Percentiles rank a stretch among this genome's conserved stretches.
Conservation (phyloP, 305 asterid genomes). For the Andrographis paniculata region DNA sequence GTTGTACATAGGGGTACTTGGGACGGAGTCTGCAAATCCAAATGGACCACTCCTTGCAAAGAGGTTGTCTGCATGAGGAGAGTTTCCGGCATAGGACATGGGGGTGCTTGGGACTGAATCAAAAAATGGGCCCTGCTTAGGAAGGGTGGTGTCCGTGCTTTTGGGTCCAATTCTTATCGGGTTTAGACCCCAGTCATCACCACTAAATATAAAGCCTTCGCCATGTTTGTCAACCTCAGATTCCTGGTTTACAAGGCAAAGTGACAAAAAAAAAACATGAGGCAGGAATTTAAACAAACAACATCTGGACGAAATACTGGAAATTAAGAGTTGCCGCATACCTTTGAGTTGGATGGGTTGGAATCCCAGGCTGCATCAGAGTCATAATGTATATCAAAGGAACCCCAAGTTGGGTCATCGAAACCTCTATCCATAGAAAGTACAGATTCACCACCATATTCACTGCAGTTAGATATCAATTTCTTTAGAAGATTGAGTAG, state of each 20-base stretch:
- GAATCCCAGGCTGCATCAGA: constrained; percentile 60
- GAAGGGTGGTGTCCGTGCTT: constrained; percentile 24
- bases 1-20: constrained; percentile 73
- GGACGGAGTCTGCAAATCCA: constrained; percentile 63
- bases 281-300: not conserved
- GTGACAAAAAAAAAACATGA: constrained; percentile 7
- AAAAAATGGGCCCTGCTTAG: constrained; percentile 53
- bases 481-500: constrained; percentile 6
- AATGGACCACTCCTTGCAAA: constrained; percentile 40
- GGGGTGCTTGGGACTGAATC: constrained; percentile 91
- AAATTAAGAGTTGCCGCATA: constrained; percentile 17
- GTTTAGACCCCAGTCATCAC: constrained; percentile 59
- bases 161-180: constrained; percentile 53
- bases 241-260: constrained; percentile 33
- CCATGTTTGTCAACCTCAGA: constrained; percentile 28
- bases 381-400: constrained; percentile 64
- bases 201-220: constrained; percentile 41
- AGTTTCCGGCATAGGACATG: constrained; percentile 29
- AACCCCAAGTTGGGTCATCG: constrained; percentile 76
- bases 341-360: constrained; percentile 44
- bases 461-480: constrained; percentile 44
- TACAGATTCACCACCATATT: constrained; percentile 55
- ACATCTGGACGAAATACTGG: not conserved
- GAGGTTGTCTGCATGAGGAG: constrained; percentile 43
- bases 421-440: constrained; percentile 52